Evolutionary conservation across 2,329 filamentous ascomycete genomes (phyloP), one percentile per base, ranked within the genome.

Genomic region (Colletotrichum euphorbiae): DNA sequence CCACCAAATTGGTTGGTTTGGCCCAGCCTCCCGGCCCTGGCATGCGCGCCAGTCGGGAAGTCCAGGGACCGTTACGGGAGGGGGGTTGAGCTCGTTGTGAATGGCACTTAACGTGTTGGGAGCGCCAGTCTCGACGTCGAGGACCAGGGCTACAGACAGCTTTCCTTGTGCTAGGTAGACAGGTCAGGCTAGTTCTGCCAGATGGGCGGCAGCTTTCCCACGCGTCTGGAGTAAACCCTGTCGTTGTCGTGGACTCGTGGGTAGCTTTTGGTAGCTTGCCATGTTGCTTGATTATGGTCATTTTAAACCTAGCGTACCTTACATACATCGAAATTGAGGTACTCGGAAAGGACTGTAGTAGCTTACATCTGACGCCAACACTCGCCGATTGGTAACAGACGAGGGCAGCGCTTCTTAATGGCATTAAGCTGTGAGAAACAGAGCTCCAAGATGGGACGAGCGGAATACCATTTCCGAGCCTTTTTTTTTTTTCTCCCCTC

Each of bases 11-110:
- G 24, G 17, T 17, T 48, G 17, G 42, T n/a, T 31, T 46, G 17
- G 38, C 33, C 62, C 38, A 59, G 31, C 48, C 36, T 55, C 17
- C 33, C 15, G 21, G 45, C 43, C 51, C 63, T 66, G 50, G 40
- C 57, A 62, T 45, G 33, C 58, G 58, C 50, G 46, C 65, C 60
- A 68, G 65, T 68, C 60, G 60, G 65, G 52, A 64, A 59, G 54
- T 24, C 46, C 61, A 58, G 43, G 57, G 42, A n/a, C 48, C 31
- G 31, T 28, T 50, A 33, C 38, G 48, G 58, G 55, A 19, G n/a
- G 55, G 36, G n/a, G 28, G 28, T 33, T 58, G 38, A 45, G 17
- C 21, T 54, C 24, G 50, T 54, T 19, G 38, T 28, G 28, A 6
- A 28, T 28, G 28, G 28, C 28, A 28, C 28, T 7, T 6, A 28